Evolutionary conservation across 1,139 yeast genomes (phyloP), one percentile per base, ranked within the genome.

Genomic region (Sugiyamaella japonica): DNA sequence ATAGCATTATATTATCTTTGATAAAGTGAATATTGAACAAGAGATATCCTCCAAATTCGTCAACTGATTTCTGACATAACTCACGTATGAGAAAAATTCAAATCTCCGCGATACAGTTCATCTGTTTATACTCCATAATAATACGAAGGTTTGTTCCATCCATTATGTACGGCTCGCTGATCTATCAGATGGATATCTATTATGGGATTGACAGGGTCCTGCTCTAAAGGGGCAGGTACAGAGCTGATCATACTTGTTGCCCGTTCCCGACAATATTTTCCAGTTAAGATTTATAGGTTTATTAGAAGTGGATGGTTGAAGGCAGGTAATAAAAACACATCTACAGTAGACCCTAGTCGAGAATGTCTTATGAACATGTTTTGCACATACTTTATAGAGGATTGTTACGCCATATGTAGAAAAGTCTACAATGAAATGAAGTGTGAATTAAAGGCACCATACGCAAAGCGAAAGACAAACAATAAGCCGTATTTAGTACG

Each of bases 121-220:
- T 7, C 28, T 42, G 37, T 29, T 28, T 42, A 28, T 13, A 42
- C 32, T 15, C 46, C 46, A 42, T 42, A 42, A 42, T 17, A 42
- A 40, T 42, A 42, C 25, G 25, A 20, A 29, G 16, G 16, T 34
- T 34, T 7, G 38, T 8, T 34, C 38, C 38, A n/a, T n/a, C 5
- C 16, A 34, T 34, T 34, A 34, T 7, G 16, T 7, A 34, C 38
- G 38, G 38, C 38, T 34, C 13, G 16, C 38, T n/a, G 38, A 7
- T 34, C 15, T 34, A 34, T 34, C 38, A 7, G 15, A 7, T 34
- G 38, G 13, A 34, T 34, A 20, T 20, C 25, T 20, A 20, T 20
- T 20, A 20, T 20, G 25, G 25, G 38, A 34, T 34, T 34, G 38
- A 34, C 38, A 34, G 38, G 38, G 38, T 34, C 38, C 38, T 34